phyloP scores from a whole-genome alignment of 352 stramenopile species.

The Saprolegnia parasitica region DNA sequence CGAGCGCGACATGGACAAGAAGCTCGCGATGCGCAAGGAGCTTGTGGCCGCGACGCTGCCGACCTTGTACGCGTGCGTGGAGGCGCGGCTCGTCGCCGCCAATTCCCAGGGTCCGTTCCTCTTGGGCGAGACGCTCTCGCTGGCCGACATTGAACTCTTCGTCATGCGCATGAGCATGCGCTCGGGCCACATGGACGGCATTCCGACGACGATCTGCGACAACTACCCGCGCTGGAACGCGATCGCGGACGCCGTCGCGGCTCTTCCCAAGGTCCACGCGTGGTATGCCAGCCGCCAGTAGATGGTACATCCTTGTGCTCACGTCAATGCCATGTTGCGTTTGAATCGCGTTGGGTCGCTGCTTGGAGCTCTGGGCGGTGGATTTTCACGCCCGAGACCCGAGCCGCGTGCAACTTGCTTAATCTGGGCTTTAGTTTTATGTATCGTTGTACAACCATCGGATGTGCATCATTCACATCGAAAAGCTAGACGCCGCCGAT shows the following conservation, averaged over 20 bases:
- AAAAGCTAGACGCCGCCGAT: too few relatives aligned
- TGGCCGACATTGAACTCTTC: constrained; percentile 39
- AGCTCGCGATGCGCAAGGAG: constrained; percentile 36
- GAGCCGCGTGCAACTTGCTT: too few relatives aligned
- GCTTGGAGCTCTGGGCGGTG: too few relatives aligned
- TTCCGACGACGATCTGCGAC: neutral
- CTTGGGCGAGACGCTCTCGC: constrained; percentile 36
- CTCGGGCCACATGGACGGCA: neutral
- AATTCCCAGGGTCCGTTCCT: constrained; percentile 26
- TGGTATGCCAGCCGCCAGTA: too few relatives aligned
- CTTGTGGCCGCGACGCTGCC: constrained; percentile 34
- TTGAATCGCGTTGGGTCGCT: too few relatives aligned
- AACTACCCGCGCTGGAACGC: neutral
- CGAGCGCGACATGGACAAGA: constrained; percentile 37
- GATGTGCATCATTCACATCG: too few relatives aligned
- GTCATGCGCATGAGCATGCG: neutral
- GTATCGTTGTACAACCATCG: too few relatives aligned
- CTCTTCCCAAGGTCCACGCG: neutral
- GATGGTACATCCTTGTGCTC: too few relatives aligned
- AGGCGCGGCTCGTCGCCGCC: constrained; percentile 35
- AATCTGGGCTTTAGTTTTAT: too few relatives aligned
- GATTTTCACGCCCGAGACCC: too few relatives aligned
- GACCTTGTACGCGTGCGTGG: constrained; percentile 31
- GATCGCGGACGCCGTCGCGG: neutral
- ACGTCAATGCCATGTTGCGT: too few relatives aligned